Conservation (phyloP, 306 rosid genomes). For the Purshia tridentata region DNA sequence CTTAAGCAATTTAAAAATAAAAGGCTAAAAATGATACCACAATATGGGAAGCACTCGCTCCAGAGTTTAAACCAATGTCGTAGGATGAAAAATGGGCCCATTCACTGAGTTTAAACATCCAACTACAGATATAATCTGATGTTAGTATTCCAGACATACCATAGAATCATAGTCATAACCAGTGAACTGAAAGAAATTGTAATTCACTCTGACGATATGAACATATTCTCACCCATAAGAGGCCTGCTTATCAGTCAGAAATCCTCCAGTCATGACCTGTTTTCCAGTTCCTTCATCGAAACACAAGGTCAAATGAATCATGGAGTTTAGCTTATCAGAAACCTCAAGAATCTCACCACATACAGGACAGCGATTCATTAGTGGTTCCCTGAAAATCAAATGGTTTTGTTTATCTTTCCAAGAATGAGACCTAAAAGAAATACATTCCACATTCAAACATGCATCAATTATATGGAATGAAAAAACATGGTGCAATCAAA, state of each 20-base stretch:
- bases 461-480: neutral
- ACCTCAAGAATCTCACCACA: constrained; percentile 86
- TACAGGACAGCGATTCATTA: constrained; percentile 88
- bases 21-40: constrained; percentile 47
- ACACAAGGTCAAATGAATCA: constrained; percentile 86
- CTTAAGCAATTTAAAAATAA: constrained; percentile 17
- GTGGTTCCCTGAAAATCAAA: constrained; percentile 63
- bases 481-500: constrained; percentile 6
- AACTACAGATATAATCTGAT: constrained; percentile 42
- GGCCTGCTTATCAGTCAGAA: constrained; percentile 90
- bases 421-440: constrained; percentile 1
- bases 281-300: constrained; percentile 98
- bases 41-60: constrained; percentile 88
- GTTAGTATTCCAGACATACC: constrained; percentile 10
- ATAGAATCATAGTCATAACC: constrained; percentile 4
- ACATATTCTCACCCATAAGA: constrained; percentile 70
- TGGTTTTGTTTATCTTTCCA: neutral
- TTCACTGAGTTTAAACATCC: constrained; percentile 94
- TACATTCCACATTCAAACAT: neutral
- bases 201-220: neutral
- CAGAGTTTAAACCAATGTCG: constrained; percentile 85
- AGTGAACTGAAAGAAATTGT: neutral
- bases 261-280: constrained; percentile 95
- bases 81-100: constrained; percentile 93
- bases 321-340: constrained; percentile 68